phyloP scores from a whole-genome alignment of 1,139 yeast species.

The Arxiozyma bovina region DNA sequence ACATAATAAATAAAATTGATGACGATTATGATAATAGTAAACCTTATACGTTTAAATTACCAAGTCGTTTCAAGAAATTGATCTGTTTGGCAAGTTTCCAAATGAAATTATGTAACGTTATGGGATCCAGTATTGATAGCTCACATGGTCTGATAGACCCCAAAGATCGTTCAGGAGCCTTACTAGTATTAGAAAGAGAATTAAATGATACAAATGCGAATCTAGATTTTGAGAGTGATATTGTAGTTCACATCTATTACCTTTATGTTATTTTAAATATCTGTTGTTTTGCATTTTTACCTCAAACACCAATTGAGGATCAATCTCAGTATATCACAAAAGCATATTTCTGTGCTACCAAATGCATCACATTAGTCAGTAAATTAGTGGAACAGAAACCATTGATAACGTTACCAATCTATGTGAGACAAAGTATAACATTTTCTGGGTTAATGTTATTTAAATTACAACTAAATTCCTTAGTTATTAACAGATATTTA shows the following conservation, averaged over 20 bases:
- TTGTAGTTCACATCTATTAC: conserved; percentile 70
- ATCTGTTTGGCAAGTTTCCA: conserved; percentile 74
- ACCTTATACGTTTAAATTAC: conserved; percentile 36
- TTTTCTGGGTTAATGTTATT: conserved; percentile 74
- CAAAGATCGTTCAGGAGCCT: conserved; percentile 68
- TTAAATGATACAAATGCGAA: conserved; percentile 54
- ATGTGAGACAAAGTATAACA: conserved; percentile 75
- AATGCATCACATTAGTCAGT: conserved; percentile 71
- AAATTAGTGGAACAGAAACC: conserved; percentile 58
- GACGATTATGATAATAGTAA: conserved; percentile 4
- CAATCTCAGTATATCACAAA: conserved; percentile 71
- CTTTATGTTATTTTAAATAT: conserved; percentile 72
- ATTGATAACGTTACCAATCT: conserved; percentile 77
- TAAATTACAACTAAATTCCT: conserved; percentile 72
- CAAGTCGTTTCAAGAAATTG: conserved; percentile 63
- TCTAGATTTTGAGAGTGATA: conserved; percentile 38
- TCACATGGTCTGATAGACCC: conserved; percentile 90
- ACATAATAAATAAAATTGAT: not conserved
- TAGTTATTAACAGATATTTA: conserved; percentile 64
- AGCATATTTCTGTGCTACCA: conserved; percentile 74
- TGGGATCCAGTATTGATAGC: conserved; percentile 82
- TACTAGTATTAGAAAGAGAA: conserved; percentile 69
- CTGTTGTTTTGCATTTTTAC: conserved; percentile 83
- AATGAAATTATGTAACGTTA: conserved; percentile 70
- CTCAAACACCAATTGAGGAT: conserved; percentile 83